Base-by-base conservation (phyloP, 495 filamentous ascomycete species). In the Tricharina praecox region DNA sequence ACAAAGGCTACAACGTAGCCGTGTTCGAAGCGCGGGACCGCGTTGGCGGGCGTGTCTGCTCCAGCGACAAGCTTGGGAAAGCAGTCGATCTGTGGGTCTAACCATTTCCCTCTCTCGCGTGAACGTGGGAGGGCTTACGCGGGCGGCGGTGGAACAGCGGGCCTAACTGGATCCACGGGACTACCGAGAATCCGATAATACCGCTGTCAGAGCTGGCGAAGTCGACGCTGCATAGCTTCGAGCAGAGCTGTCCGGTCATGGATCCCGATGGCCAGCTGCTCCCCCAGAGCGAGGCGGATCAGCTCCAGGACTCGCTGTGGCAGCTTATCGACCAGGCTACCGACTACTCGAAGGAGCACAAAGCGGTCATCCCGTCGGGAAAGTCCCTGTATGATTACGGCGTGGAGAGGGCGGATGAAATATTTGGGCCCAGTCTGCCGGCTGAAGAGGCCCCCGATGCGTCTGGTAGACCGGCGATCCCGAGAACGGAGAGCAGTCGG, bases 81-180 rank as follows among this genome's bases (percentile, higher is more conserved):
- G 56, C 60, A 18, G 65, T 70, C 43, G 70, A 76, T 53, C 61
- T 75, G 71, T 73, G 67, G 58, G 67, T 65, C 47, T 4, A n/a
- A n/a, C 11, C 11, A n/a, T n/a, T n/a, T 39, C 48, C 38, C 51
- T 19, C 23, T 46, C 26, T n/a, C 23, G 13, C 11, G 16, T 32
- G 30, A 43, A 34, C 45, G 24, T 24, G 24, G 47, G 25, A 37
- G 23, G n/a, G 39, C 15, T 50, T 8, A 50, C 49, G 24, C 40
- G 1, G 13, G 11, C 15, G 30, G n/a, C n/a, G n/a, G n/a, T n/a
- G n/a, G n/a, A n/a, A 32, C 54, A 81, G 84, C 18, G 88, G 88
- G 4, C 79, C 88, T 4, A 96, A 95, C 58, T 95, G 88, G 88
- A 92, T 94, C 21, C 88, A 96, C 62, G 90, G 90, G 28, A 80